Conservation (phyloP, 768 basidiomycete species). For the Auricularia cornea region DNA sequence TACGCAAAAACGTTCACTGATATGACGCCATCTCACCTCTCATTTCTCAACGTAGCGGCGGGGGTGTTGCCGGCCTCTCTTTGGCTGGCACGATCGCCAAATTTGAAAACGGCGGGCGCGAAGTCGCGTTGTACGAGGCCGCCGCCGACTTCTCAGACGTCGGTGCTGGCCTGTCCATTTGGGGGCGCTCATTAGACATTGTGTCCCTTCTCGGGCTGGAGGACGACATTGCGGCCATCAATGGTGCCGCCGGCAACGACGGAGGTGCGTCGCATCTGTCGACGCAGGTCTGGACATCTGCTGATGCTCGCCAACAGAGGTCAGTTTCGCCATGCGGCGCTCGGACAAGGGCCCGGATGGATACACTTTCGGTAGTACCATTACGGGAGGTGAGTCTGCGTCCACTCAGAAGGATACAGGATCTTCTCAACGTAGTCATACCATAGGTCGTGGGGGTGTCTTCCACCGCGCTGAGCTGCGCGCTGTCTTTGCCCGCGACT, state of each 20-base stretch:
- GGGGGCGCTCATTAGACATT: conserved; percentile 37
- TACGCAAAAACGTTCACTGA: too few species aligned
- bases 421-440: too few species aligned
- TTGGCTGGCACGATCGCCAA: conserved; percentile 28
- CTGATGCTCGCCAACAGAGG: too few species aligned
- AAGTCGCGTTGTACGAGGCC: conserved; percentile 31
- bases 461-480: conserved; percentile 15
- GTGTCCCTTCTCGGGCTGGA: conserved; percentile 32
- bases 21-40: neutral
- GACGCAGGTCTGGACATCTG: too few species aligned
- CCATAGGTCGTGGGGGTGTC: neutral
- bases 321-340: too few species aligned
- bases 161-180: conserved; percentile 41
- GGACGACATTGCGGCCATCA: conserved; percentile 17
- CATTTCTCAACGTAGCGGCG: conserved; percentile 25
- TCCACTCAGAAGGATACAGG: neutral
- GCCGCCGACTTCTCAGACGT: conserved; percentile 31
- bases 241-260: neutral
- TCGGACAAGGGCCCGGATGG: too few species aligned
- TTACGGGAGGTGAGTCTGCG: too few species aligned
- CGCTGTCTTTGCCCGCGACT: conserved; percentile 31
- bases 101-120: neutral
- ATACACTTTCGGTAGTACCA: too few species aligned
- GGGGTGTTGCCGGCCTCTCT: conserved; percentile 33
- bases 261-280: neutral